phyloP scores from a whole-genome alignment of 441 rosid species.

The Hypseocharis bilobata region DNA sequence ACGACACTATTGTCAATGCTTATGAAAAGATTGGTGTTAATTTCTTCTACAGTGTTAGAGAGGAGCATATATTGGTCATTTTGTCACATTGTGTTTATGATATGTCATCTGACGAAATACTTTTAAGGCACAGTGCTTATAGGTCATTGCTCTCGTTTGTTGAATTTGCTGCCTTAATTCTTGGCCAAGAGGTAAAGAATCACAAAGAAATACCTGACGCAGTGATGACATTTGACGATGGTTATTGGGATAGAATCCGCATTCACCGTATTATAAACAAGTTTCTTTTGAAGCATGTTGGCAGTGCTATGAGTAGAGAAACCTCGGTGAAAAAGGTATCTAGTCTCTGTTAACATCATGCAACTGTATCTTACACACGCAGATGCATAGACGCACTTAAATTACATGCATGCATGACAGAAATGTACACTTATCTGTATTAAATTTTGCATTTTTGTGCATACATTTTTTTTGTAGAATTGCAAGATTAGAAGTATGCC shows the following conservation, averaged over 20 bases:
- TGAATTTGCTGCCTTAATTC: conserved; percentile 54
- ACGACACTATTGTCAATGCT: conserved; percentile 53
- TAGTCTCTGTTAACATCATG: background rate
- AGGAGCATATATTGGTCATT: conserved; percentile 54
- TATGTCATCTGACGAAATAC: conserved; percentile 66
- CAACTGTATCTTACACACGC: background rate
- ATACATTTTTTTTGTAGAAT: too few species aligned
- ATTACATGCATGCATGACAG: background rate
- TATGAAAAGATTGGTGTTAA: conserved; percentile 52
- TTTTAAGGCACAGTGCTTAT: conserved; percentile 70
- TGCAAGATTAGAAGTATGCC: too few species aligned
- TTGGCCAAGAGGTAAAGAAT: conserved; percentile 30
- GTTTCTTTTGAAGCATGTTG: conserved; percentile 61
- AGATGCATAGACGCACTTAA: background rate
- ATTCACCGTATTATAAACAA: conserved; percentile 44
- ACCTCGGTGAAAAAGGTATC: conserved; percentile 59
- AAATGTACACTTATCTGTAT: too few species aligned
- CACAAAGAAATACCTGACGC: conserved; percentile 24
- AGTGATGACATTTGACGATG: conserved; percentile 27
- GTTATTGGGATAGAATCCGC: conserved; percentile 49
- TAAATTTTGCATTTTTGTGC: background rate
- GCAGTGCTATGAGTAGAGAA: conserved; percentile 55
- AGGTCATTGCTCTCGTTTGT: conserved; percentile 60
- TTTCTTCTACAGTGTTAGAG: conserved; percentile 41
- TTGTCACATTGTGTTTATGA: conserved; percentile 72